A percentile compares a stretch with the other conserved stretches of the same genome.
phyloP scores from a whole-genome alignment of 106 monocot species.

The Allium sativum region DNA sequence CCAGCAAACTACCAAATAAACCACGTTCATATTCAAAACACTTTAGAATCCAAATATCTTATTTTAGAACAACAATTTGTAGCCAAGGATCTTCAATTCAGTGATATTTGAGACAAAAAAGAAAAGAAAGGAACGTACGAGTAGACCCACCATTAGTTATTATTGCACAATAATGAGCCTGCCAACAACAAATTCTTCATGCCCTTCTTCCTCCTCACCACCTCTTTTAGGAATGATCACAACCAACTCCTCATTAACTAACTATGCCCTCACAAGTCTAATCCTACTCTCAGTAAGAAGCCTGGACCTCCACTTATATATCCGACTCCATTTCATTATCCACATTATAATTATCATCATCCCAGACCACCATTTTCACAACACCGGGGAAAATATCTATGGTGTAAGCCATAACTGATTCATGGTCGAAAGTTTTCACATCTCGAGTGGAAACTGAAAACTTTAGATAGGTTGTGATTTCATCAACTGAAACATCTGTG shows the following conservation, averaged over 20 bases:
- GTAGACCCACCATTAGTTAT: neutral
- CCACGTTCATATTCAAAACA: too few species aligned
- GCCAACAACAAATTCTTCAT: constrained; percentile 5
- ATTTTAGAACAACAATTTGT: too few species aligned
- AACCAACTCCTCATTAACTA: constrained; percentile 31
- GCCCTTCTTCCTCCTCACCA: constrained; percentile 8
- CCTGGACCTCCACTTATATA: constrained; percentile 51
- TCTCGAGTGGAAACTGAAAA: constrained; percentile 21
- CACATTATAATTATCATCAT: constrained; percentile 2
- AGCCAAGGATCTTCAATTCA: too few species aligned
- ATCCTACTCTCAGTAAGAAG: constrained; percentile 28
- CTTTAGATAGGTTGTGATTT: constrained; percentile 21
- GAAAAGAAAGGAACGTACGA: too few species aligned
- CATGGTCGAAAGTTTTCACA: neutral
- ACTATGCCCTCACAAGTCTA: constrained; percentile 11
- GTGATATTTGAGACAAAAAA: too few species aligned
- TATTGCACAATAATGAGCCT: constrained; percentile 9
- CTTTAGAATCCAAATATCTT: too few species aligned
- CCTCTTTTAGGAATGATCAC: constrained; percentile 45
- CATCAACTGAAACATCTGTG: constrained; percentile 33
- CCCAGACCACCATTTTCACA: constrained; percentile 29
- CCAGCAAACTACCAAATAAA: too few species aligned
- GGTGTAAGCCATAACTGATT: constrained; percentile 23
- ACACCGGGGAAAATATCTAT: constrained; percentile 44
- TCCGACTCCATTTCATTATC: constrained; percentile 39